A percentile compares a stretch with the other conserved stretches of the same genome.
These are phyloP conservation scores for Triticum urartu DNA, from an alignment of 176 grass and related monocot species.

Conservation along the genomic window DNA sequence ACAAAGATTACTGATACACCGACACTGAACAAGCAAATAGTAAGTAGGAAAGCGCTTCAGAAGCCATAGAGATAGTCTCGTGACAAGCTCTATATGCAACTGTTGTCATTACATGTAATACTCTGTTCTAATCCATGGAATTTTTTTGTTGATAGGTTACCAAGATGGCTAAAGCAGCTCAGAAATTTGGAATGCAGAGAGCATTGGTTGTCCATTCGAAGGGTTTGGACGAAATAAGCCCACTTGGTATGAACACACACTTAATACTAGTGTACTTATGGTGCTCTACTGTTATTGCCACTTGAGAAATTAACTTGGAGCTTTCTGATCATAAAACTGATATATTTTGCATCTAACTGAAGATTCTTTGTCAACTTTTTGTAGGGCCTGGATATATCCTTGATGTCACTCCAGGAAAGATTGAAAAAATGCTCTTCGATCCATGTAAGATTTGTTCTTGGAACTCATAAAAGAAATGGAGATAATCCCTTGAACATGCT, in stretches of 20 bases:
- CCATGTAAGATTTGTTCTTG: constrained; percentile 61
- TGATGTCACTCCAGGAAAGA: constrained; percentile 80
- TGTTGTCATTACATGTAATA: background rate
- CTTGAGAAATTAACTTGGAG: background rate
- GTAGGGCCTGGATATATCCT: constrained; percentile 95
- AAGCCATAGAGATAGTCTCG: background rate
- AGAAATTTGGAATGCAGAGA: constrained; percentile 89
- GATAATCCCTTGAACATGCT: background rate
- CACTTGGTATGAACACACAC: constrained; percentile 62
- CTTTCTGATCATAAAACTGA: constrained; percentile 12
- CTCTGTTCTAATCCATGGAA: background rate
- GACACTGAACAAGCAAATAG: background rate
- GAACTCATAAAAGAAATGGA: background rate
- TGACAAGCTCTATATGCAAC: background rate
- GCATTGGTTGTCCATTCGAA: constrained; percentile 93
- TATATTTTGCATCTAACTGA: constrained; percentile 28
- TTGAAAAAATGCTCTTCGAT: constrained; percentile 82
- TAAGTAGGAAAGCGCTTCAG: background rate
- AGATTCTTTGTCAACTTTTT: constrained; percentile 13
- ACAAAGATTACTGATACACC: background rate
- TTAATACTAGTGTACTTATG: constrained; percentile 1
- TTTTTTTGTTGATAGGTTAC: constrained; percentile 46
- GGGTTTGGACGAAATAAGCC: constrained; percentile 98
- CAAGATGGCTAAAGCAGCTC: constrained; percentile 96
- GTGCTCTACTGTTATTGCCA: background rate